Base-by-base conservation (phyloP, 1,284 basidiomycete genomes). In the Papiliotrema nemorosa region DNA sequence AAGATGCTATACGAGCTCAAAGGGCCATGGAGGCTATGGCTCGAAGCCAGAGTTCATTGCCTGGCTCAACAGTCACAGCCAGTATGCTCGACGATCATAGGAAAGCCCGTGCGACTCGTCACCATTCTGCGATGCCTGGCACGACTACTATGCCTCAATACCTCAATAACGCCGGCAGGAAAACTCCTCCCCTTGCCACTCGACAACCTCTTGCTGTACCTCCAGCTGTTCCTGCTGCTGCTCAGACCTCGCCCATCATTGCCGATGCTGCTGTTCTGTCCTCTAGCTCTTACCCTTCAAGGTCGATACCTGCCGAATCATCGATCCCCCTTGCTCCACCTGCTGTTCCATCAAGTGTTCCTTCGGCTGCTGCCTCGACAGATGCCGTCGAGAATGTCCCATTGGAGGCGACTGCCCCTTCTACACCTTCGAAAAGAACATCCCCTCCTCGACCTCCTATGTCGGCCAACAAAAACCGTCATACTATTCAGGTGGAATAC, bases 401-500 rank as follows among this genome's bases (percentile, higher is more conserved):
- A 2, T 35, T 52, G 18, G 39, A 48, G 3, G 29, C 21, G 16
- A 10, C n/a, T 35, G 29, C 20, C 16, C 38, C 39, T 24, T 21
- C 39, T 16, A 43, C 38, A 2, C 39, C 34, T 16, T 46, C 36
- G 36, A 44, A 48, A 25, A 3, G n/a, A 25, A 18, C 34, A 18
- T 29, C 46, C 38, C 37, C 48, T 25, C 24, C 38, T 24, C 36
- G 44, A 56, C 50, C 59, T 47, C 55, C 69, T 38, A 56, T 72
- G 66, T 63, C 68, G 47, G 49, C 66, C 45, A 73, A 69, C 64
- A 70, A 66, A 47, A 82, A 84, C 69, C 76, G 86, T 14, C 90
- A 94, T 73, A 94, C 91, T 2, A 89, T 94, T 36, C 90, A 96
- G 72, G 85, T 96, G 50, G 91, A 94, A 70, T 92, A 92, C 60